A percentile compares a stretch with the other conserved stretches of the same genome.
These are phyloP conservation scores for Pistacia vera DNA, from an alignment of 345 rosid species.

Conservation along the genomic window DNA sequence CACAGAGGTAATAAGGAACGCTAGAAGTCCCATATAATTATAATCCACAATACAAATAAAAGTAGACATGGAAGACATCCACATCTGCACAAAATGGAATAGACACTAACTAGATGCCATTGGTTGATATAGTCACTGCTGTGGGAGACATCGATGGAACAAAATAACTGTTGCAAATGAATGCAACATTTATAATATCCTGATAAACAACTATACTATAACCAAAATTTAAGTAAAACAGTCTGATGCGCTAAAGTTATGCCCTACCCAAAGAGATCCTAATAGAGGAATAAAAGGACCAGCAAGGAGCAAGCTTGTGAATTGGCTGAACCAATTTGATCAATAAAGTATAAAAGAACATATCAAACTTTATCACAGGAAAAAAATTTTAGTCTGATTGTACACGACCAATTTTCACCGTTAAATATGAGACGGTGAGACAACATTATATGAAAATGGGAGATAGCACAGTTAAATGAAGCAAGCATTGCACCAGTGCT, in stretches of 20 bases:
- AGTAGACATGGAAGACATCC: not conserved
- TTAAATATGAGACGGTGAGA: not conserved
- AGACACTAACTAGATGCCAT: not conserved
- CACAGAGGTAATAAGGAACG: not conserved
- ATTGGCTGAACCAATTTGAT: conserved; percentile 3
- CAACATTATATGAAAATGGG: not conserved
- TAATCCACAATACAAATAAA: not conserved
- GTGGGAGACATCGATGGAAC: not conserved
- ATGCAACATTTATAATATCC: not conserved
- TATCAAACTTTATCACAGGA: not conserved
- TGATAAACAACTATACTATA: not conserved
- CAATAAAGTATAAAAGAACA: not conserved
- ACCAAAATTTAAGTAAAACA: not conserved
- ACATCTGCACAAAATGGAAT: not conserved
- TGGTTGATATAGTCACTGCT: not conserved
- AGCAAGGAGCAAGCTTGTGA: not conserved
- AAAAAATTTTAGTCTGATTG: not conserved
- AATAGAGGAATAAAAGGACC: not conserved
- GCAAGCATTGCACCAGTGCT: not conserved
- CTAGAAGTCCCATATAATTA: not conserved
- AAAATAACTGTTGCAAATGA: not conserved
- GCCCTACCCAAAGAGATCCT: not conserved
- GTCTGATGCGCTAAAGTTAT: not conserved
- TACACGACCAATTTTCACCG: not conserved
- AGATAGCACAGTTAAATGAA: not conserved